Percentiles rank a stretch among this genome's conserved stretches.
phyloP scores from a whole-genome alignment of 139 green algal species.

The Protoeuglena noctilucae region DNA sequence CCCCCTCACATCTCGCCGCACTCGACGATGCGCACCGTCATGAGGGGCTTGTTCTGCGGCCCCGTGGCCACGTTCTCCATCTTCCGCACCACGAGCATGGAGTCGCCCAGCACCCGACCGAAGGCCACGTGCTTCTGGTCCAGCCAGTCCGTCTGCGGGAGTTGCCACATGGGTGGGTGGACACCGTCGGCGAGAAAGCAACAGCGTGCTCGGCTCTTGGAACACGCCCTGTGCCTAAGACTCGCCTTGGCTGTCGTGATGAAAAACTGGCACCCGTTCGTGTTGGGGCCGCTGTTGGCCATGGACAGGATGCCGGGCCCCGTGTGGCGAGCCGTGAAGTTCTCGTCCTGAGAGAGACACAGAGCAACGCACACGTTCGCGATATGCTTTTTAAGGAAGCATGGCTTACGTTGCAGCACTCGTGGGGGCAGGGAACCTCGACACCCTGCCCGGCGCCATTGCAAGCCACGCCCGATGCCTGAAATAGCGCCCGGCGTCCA shows the following conservation, averaged over 20 bases:
- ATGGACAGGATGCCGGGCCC: constrained; percentile 84
- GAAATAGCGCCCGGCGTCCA: too few relatives aligned
- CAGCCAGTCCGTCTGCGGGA: constrained; percentile 86
- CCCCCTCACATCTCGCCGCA: constrained; percentile 82
- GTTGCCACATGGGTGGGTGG: too few relatives aligned
- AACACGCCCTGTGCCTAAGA: too few relatives aligned
- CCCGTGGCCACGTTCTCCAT: constrained; percentile 79
- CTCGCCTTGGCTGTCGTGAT: constrained; percentile 84
- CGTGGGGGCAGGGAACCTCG: too few relatives aligned
- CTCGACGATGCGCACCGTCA: constrained; percentile 33
- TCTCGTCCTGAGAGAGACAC: too few relatives aligned
- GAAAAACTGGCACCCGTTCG: constrained; percentile 94
- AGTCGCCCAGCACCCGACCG: constrained; percentile 65
- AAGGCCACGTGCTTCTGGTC: constrained; percentile 92
- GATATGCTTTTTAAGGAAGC: too few relatives aligned
- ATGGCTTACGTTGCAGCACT: too few relatives aligned
- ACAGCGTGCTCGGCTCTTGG: too few relatives aligned
- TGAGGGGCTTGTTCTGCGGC: constrained; percentile 63
- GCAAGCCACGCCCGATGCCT: too few relatives aligned
- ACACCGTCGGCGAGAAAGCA: too few relatives aligned
- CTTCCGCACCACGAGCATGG: constrained; percentile 78
- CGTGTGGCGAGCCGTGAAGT: constrained; percentile 84
- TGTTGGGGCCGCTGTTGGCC: constrained; percentile 54
- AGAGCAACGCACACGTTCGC: too few relatives aligned
- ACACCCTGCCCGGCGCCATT: too few relatives aligned